Evolutionary conservation across 2,329 filamentous ascomycete genomes (phyloP).

Genomic region (Hymenoscyphus fraxineus): DNA sequence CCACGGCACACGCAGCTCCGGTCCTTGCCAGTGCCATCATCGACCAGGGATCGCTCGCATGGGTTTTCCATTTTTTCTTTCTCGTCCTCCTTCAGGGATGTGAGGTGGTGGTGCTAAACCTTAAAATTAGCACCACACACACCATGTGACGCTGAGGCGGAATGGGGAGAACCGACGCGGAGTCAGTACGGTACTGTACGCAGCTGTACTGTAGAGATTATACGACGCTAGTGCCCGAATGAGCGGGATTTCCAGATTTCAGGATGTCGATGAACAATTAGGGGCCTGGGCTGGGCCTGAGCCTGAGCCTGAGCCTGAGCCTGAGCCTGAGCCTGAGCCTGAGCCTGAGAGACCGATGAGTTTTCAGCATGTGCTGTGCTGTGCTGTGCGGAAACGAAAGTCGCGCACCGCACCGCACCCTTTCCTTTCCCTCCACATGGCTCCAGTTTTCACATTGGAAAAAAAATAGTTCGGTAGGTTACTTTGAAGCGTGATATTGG

Average conservation of each 20-base stretch:
- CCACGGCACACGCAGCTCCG: not conserved
- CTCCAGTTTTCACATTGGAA: not conserved
- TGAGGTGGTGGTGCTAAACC: conserved; percentile 11
- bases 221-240: not conserved
- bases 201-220: not conserved
- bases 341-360: too few relatives aligned
- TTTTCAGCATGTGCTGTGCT: not conserved
- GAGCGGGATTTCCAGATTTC: not conserved
- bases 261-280: too few relatives aligned
- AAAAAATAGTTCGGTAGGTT: not conserved
- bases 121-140: conserved; percentile 10
- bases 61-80: not conserved
- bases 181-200: not conserved
- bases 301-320: too few relatives aligned
- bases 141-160: conserved; percentile 11
- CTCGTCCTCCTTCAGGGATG: not conserved
- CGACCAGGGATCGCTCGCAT: not conserved
- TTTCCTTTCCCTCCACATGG: not conserved
- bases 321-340: too few relatives aligned
- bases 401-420: not conserved
- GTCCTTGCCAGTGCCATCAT: not conserved
- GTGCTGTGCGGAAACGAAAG: not conserved
- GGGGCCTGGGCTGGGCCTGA: too few relatives aligned
- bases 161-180: not conserved
- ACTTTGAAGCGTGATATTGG: not conserved